Evolutionary conservation across 495 filamentous ascomycete genomes (phyloP).

Genomic region (Pseudoneurospora amorphoporcata): DNA sequence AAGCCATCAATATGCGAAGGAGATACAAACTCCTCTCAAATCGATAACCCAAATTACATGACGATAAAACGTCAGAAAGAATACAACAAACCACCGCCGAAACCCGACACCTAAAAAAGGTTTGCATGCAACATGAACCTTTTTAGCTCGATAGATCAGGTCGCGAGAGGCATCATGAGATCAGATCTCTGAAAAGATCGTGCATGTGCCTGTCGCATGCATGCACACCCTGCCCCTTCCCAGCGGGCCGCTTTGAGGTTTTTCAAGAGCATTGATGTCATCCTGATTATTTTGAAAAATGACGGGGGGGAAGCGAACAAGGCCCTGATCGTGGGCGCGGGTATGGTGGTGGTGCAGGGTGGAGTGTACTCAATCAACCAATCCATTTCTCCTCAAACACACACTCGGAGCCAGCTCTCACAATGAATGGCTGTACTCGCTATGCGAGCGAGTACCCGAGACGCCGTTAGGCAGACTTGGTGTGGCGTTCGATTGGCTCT

Average conservation of each 20-base stretch:
- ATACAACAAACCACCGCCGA: neutral
- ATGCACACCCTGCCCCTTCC: neutral
- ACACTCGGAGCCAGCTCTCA: neutral
- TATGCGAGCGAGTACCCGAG: conserved; percentile 2
- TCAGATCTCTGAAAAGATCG: neutral
- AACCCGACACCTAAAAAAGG: neutral
- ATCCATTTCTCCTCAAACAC: neutral
- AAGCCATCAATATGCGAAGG: neutral
- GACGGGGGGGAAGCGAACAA: neutral
- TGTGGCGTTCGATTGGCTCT: conserved; percentile 11
- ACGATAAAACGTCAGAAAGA: neutral
- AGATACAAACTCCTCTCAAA: neutral
- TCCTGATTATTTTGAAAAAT: neutral
- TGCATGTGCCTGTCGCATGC: neutral
- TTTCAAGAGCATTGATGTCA: neutral
- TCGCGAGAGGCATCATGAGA: neutral
- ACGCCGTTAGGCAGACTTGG: conserved; percentile 26
- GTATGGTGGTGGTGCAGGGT: neutral
- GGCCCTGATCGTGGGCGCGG: neutral
- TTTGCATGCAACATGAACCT: neutral
- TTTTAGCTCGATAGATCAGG: neutral
- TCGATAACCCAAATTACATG: neutral
- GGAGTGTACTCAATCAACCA: neutral
- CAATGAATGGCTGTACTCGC: conserved; percentile 12
- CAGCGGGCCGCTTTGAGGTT: neutral